Percentiles rank a stretch among this genome's conserved stretches.
These are phyloP conservation scores for Plectosphaerella plurivora DNA, from an alignment of 2,329 filamentous ascomycete species.

Conservation along the genomic window DNA sequence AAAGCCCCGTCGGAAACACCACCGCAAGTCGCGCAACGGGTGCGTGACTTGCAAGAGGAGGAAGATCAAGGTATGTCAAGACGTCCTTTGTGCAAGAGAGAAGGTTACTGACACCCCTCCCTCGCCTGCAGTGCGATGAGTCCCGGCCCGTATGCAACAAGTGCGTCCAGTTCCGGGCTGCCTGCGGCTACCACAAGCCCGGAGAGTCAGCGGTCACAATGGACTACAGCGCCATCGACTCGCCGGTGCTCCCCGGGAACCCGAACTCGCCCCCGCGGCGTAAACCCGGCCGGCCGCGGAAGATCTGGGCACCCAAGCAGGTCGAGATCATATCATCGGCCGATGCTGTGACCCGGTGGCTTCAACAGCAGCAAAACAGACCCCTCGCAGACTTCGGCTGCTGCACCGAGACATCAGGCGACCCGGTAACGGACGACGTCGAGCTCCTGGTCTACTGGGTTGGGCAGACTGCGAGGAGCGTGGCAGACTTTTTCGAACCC, in stretches of 20 bases:
- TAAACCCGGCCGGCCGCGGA: constrained; percentile 22
- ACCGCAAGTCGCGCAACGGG: constrained; percentile 20
- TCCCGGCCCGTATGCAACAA: constrained; percentile 24
- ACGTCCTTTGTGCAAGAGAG: no score
- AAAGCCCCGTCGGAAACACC: background rate
- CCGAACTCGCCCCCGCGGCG: constrained; percentile 9
- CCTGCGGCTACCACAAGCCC: constrained; percentile 20
- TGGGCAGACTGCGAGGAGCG: constrained; percentile 16
- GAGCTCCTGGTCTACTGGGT: constrained; percentile 24
- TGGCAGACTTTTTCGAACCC: constrained; percentile 13
- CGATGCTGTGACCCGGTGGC: background rate
- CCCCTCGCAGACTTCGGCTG: background rate
- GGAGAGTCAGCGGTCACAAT: background rate
- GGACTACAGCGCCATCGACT: background rate
- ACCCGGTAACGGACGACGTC: constrained; percentile 13
- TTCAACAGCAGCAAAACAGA: background rate
- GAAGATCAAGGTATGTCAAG: constrained; percentile 21
- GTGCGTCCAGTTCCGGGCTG: constrained; percentile 24
- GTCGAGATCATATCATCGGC: constrained; percentile 9
- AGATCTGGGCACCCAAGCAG: constrained; percentile 18
- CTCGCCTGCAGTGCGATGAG: constrained; percentile 21
- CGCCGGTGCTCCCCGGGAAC: background rate
- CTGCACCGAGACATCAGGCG: background rate
- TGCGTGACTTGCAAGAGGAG: constrained; percentile 25
- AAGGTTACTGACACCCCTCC: background rate